Evolutionary conservation across 805 yeast species (phyloP), one percentile per base, ranked within the genome.

Genomic region (Zygosaccharomyces gambellarensis): DNA sequence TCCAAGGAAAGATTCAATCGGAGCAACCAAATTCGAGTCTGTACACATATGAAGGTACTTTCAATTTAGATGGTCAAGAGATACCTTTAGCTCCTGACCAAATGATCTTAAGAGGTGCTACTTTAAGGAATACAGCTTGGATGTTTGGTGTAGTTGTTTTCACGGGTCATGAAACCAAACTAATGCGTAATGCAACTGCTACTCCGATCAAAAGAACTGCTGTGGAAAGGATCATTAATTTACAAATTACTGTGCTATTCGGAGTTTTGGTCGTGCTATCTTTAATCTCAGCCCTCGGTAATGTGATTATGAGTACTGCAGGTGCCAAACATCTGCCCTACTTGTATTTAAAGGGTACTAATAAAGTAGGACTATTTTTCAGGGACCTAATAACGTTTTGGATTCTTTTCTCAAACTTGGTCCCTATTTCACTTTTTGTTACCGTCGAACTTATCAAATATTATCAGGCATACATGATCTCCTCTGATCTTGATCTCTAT

Each of bases 131-230:
- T 63, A 95, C 99, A 0, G 87, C 83, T 39, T 94, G 97, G 97
- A 81, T 94, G 39, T 87, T 87, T 59, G 99, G 99, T 21, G 76
- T 89, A 45, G 97, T 88, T 1, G 81, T 94, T 1, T 94, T 92
- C 66, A 94, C 99, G 0, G 99, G 99, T 19, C 99, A 95, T 66
- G 99, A 94, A 70, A 94, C 99, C 0, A 94, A 94, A 63, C 75
- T 94, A 56, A 92, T 94, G 98, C 81, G 99, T 65, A 94, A 94
- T 71, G 99, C 99, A 17, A 90, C 98, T 2, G 97, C 99, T 1
- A 84, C 99, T 2, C 99, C 99, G 9, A 95, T 94, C 61, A 94
- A 94, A 66, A 79, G 95, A 61, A 94, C 99, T 0, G 96, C 96
- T 23, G 97, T 95, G 11, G 99, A 94, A 72, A 81, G 95, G 66